Evolutionary conservation across 2,329 filamentous ascomycete species (phyloP).

Genomic region (Fusarium austroafricanum): DNA sequence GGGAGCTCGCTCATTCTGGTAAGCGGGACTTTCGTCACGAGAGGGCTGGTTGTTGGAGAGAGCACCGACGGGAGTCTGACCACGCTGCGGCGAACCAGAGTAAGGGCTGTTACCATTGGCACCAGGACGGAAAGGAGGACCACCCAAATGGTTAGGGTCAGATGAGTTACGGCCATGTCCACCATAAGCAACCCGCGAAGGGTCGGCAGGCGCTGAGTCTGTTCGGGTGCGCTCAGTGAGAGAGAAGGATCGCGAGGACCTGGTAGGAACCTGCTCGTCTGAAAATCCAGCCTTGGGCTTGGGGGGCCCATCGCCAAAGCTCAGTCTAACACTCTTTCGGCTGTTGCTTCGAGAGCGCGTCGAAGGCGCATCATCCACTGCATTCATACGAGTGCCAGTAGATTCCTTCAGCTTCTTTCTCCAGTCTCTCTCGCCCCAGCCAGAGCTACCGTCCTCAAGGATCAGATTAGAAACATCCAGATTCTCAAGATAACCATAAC

Average conservation of each 20-base stretch:
- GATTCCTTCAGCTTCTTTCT: conserved; percentile 88
- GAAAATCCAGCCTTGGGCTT: conserved; percentile 67
- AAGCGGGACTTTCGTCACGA: conserved; percentile 57
- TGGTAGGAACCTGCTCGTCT: conserved; percentile 63
- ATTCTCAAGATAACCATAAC: conserved; percentile 91
- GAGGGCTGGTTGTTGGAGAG: too few relatives aligned
- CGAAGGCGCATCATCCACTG: conserved; percentile 62
- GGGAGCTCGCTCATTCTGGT: conserved; percentile 64
- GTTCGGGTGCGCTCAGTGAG: conserved; percentile 58
- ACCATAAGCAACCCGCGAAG: conserved; percentile 52
- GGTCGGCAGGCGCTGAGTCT: conserved; percentile 63
- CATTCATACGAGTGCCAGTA: conserved; percentile 81
- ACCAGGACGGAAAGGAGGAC: conserved; percentile 45
- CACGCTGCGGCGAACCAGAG: conserved; percentile 50
- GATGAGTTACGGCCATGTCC: conserved; percentile 62
- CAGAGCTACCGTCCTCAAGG: conserved; percentile 77
- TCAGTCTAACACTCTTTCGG: conserved; percentile 67
- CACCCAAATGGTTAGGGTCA: conserved; percentile 53
- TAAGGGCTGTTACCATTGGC: conserved; percentile 43
- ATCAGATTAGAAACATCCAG: conserved; percentile 86
- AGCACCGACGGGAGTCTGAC: conserved; percentile 34
- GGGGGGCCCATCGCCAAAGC: conserved; percentile 54
- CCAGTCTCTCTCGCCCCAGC: conserved; percentile 91
- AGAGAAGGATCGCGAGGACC: conserved; percentile 65
- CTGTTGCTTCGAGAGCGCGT: conserved; percentile 66